Conservation (phyloP, 75 land plant species). For the Larix kaempferi region DNA sequence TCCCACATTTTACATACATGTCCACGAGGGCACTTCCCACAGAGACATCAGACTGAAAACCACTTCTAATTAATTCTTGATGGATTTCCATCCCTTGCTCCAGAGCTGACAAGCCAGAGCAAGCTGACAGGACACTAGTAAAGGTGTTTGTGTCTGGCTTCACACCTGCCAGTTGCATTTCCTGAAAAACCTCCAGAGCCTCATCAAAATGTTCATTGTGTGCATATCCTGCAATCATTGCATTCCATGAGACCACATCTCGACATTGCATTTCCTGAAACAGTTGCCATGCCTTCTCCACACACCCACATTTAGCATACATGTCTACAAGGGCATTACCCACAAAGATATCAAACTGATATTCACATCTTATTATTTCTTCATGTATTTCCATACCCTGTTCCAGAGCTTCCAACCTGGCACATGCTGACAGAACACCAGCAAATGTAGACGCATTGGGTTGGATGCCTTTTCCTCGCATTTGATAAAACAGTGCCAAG, state of each 20-base stretch:
- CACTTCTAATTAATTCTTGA: conserved; percentile 3
- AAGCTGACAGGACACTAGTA: conserved; percentile 15
- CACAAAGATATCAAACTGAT: conserved; percentile 15
- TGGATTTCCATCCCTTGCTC: conserved; percentile 13
- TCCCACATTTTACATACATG: conserved; percentile 34
- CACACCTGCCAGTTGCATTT: conserved; percentile 18
- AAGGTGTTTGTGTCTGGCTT: conserved; percentile 16
- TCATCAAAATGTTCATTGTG: conserved; percentile 9
- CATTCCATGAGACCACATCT: conserved; percentile 31
- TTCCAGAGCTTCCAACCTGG: neutral
- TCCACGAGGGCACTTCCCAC: conserved; percentile 21
- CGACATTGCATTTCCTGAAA: conserved; percentile 18
- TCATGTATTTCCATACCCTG: conserved; percentile 14
- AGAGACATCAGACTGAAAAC: conserved; percentile 13
- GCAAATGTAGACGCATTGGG: conserved; percentile 12
- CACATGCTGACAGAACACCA: conserved; percentile 13
- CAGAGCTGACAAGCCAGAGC: conserved; percentile 13
- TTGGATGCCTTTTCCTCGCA: conserved; percentile 5
- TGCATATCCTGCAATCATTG: conserved; percentile 26
- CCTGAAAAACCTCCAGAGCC: conserved; percentile 17
- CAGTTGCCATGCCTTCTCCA: conserved; percentile 10
- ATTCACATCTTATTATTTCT: conserved; percentile 9
- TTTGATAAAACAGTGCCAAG: conserved; percentile 11
- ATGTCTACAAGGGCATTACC: conserved; percentile 30
- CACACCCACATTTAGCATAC: conserved; percentile 28